A percentile compares a stretch with the other conserved stretches of the same genome.
Conservation (phyloP, 2,329 filamentous ascomycete species). For the Xylaria sp. region DNA sequence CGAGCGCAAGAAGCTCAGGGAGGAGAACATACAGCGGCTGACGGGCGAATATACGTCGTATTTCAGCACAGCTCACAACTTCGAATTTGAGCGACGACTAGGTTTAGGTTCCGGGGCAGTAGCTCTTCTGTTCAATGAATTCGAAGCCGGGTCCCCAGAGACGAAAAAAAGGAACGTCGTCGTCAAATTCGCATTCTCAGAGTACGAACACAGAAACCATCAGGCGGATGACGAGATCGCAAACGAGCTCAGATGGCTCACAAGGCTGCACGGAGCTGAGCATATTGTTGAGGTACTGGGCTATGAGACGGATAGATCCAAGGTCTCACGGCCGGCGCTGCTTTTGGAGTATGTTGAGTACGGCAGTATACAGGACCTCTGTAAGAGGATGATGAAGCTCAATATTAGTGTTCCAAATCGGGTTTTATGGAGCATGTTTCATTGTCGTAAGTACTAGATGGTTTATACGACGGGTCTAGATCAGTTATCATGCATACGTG, state of each 20-base stretch:
- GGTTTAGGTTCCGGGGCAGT: conserved; percentile 1
- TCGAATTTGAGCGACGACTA: conserved; percentile 4
- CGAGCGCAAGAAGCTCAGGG: conserved; percentile 13
- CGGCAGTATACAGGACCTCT: conserved; percentile 19
- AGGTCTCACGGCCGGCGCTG: conserved; percentile 6
- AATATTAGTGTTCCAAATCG: not conserved
- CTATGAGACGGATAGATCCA: conserved; percentile 3
- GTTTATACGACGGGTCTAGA: not conserved
- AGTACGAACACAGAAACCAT: conserved; percentile 6
- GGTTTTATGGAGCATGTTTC: conserved; percentile 16
- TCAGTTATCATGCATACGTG: not conserved
- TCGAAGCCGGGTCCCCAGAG: not conserved
- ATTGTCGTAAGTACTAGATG: not conserved
- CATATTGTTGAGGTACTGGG: conserved; percentile 5
- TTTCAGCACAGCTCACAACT: not conserved
- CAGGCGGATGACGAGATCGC: conserved; percentile 11
- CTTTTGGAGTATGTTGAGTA: conserved; percentile 14
- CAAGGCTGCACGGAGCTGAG: not conserved
- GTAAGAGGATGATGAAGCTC: conserved; percentile 4
- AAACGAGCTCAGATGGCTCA: conserved; percentile 11
- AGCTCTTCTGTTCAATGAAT: conserved; percentile 9
- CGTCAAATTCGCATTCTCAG: conserved; percentile 14
- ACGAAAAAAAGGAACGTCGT: not conserved
- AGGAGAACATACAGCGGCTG: conserved; percentile 11
- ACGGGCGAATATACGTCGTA: conserved; percentile 1